These are phyloP conservation scores for Talaromyces marneffei DNA, from an alignment of 2,329 filamentous ascomycete species.

Conservation along the genomic window DNA sequence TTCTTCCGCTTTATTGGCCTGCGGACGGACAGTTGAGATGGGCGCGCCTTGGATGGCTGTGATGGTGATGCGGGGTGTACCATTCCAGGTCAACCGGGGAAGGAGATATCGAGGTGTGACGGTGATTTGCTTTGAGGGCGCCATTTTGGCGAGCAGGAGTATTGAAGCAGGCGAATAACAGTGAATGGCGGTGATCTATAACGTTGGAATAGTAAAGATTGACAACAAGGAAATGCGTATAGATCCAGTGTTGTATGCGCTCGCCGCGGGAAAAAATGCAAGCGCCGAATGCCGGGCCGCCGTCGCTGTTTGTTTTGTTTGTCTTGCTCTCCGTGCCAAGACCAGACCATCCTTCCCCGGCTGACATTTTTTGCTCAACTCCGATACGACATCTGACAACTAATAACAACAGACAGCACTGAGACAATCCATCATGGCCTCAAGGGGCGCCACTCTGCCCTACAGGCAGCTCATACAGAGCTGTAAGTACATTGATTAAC, in stretches of 20 bases:
- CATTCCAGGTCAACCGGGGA: conserved; percentile 39
- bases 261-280: conserved; percentile 1
- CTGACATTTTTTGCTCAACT: conserved; percentile 2
- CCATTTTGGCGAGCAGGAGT: conserved; percentile 28
- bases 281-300: conserved; percentile 1
- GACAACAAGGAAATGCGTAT: neutral
- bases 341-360: neutral
- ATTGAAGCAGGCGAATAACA: neutral
- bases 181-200: neutral
- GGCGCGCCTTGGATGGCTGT: conserved; percentile 25
- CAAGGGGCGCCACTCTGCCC: conserved; percentile 33
- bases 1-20: conserved; percentile 15
- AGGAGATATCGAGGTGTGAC: conserved; percentile 41
- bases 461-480: conserved; percentile 36
- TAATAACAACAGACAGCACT: neutral
- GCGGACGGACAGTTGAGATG: conserved; percentile 18
- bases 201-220: neutral
- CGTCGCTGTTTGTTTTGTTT: conserved; percentile 2
- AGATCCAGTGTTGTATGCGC: neutral
- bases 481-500: conserved; percentile 23
- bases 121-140: conserved; percentile 36
- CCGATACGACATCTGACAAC: neutral
- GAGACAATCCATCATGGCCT: conserved; percentile 27
- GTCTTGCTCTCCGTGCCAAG: conserved; percentile 5
- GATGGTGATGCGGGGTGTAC: conserved; percentile 29